Conservation (phyloP, 2,329 filamentous ascomycete genomes). For the Alternaria alternata region DNA sequence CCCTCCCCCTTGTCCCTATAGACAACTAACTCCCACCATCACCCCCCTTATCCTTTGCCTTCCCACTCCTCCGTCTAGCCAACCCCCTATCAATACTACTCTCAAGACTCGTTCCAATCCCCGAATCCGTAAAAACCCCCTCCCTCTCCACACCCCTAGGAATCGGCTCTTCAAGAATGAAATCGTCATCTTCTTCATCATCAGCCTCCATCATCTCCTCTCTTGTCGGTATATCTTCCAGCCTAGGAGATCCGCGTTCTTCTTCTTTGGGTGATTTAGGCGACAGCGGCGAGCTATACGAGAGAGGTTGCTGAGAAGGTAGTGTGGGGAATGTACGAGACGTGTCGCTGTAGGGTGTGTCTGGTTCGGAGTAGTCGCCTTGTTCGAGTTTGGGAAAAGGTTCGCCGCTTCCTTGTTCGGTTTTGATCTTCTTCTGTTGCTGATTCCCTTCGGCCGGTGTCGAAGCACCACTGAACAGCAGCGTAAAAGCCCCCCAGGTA, state of each 20-base stretch:
- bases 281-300: constrained; percentile 40
- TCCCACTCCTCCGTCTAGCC: constrained; percentile 24
- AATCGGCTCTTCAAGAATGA: constrained; percentile 49
- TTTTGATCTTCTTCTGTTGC: not conserved
- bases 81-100: constrained; percentile 27
- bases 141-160: constrained; percentile 15
- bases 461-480: constrained; percentile 40
- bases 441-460: not conserved
- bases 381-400: constrained; percentile 2
- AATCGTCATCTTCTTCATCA: constrained; percentile 57
- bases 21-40: not conserved
- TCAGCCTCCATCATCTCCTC: constrained; percentile 52
- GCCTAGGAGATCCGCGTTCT: constrained; percentile 18
- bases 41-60: not conserved
- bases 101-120: constrained; percentile 60
- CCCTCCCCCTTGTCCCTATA: not conserved
- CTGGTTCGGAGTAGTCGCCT: constrained; percentile 18
- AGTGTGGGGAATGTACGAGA: constrained; percentile 59
- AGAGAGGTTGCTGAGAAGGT: constrained; percentile 54
- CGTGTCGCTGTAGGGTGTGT: constrained; percentile 54
- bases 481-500: constrained; percentile 68
- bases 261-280: constrained; percentile 22
- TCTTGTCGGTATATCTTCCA: constrained; percentile 32
- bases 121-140: constrained; percentile 50
- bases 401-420: constrained; percentile 13